Evolutionary conservation across 768 basidiomycete species (phyloP), one percentile per base, ranked within the genome.

Genomic region (Trametes villosa): DNA sequence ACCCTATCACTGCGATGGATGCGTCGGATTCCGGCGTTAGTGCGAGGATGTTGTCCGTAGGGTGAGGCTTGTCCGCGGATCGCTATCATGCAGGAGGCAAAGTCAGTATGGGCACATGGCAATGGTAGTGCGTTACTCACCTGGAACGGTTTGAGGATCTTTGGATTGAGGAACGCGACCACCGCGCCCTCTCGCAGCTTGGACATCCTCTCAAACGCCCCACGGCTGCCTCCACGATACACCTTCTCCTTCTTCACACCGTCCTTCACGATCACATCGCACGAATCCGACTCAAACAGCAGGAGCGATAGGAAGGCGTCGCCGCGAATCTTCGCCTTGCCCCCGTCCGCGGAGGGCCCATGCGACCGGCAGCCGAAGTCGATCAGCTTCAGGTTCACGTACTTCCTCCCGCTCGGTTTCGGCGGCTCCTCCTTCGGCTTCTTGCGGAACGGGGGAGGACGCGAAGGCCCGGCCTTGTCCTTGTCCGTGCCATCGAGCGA

Each of bases 121-220:
- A 29, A 20, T n/a, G n/a, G n/a, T n/a, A 12, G 15, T 29, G 33
- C 22, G 15, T 11, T 6, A 44, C 83, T 59, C 54, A 94, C 94
- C 75, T 92, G 87, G 63, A 90, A 89, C 12, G 95, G 95, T 68
- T 92, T 92, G 58, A 97, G 76, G 45, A 98, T 83, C 53, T 82
- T 83, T 0, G 97, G 94, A 68, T 96, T 97, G 20, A 98, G 77
- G 41, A 99, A 79, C 1, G 94, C 92, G 40, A 98, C 79, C 5
- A 98, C 95, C 47, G 93, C 89, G 2, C 97, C 97, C 65, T 94
- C 91, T 60, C 86, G 86, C 55, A 96, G 74, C 68, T 92, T 93
- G 49, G 91, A 88, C 77, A 91, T 85, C 50, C 83, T 79, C 72
- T 98, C 97, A 69, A 92, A 98, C 4, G 95, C 96, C 5, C 97